Evolutionary conservation across 1,284 basidiomycete genomes (phyloP).

Genomic region (Vanrija sp.): DNA sequence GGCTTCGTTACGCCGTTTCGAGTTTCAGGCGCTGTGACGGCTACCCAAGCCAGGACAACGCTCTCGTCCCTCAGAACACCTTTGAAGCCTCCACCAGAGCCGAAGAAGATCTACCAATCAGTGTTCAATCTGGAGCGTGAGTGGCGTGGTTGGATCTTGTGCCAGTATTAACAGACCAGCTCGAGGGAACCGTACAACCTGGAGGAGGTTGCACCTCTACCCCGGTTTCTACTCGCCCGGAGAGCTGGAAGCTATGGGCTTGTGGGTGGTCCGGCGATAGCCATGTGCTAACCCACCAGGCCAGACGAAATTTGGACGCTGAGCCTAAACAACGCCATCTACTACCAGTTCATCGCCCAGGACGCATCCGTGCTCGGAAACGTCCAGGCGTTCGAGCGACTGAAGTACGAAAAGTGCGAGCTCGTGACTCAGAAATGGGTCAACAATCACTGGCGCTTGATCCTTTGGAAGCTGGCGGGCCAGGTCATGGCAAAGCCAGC

Average conservation of each 20-base stretch:
- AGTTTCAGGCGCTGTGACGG: not conserved
- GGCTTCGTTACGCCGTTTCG: conserved; percentile 47
- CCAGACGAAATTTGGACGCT: conserved; percentile 58
- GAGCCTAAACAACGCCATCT: conserved; percentile 57
- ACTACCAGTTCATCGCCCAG: conserved; percentile 60
- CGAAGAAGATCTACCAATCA: conserved; percentile 7
- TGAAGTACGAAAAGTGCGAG: conserved; percentile 30
- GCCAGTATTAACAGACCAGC: conserved; percentile 23
- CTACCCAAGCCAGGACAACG: not conserved
- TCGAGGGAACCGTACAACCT: conserved; percentile 11
- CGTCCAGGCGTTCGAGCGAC: conserved; percentile 20
- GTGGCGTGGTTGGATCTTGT: conserved; percentile 3
- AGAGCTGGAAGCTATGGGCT: conserved; percentile 58
- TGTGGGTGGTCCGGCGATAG: conserved; percentile 54
- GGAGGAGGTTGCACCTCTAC: conserved; percentile 42
- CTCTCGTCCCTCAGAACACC: not conserved
- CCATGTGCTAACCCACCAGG: conserved; percentile 17
- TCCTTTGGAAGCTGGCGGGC: conserved; percentile 92
- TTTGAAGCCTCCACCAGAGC: not conserved
- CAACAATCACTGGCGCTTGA: conserved; percentile 81
- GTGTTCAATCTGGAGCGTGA: conserved; percentile 44
- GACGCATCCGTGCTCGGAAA: conserved; percentile 21
- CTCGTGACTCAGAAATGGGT: conserved; percentile 61
- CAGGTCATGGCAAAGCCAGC: conserved; percentile 69
- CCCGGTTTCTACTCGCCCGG: conserved; percentile 57